These are phyloP conservation scores for Scedosporium boydii DNA, from an alignment of 2,329 filamentous ascomycete genomes.

Conservation along the genomic window DNA sequence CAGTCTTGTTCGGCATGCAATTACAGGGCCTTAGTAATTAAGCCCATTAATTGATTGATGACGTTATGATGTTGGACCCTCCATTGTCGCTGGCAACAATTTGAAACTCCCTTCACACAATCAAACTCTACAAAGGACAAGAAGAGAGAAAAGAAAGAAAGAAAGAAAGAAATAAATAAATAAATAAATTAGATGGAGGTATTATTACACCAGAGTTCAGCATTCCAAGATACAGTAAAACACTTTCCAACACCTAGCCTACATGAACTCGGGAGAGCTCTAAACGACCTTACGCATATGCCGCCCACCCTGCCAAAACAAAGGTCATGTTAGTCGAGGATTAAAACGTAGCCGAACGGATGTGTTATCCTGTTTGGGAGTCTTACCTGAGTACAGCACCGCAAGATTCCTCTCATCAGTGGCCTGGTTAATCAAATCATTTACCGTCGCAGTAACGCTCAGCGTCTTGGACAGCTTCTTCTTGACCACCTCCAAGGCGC, in stretches of 20 bases:
- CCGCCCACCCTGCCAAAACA: conserved; percentile 29
- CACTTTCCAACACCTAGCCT: background rate
- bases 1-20: too few relatives aligned
- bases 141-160: too few relatives aligned
- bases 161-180: too few relatives aligned
- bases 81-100: too few relatives aligned
- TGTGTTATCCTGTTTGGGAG: background rate
- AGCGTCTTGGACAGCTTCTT: conserved; percentile 94
- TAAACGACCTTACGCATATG: conserved; percentile 27
- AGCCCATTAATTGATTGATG: too few relatives aligned
- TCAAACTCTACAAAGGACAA: too few relatives aligned
- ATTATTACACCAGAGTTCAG: background rate
- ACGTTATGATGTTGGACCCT: too few relatives aligned
- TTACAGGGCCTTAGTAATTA: too few relatives aligned
- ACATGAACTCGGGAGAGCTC: background rate
- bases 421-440: conserved; percentile 92
- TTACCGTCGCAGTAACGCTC: conserved; percentile 91
- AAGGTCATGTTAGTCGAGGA: conserved; percentile 1
- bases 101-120: too few relatives aligned
- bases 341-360: background rate
- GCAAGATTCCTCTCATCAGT: conserved; percentile 89
- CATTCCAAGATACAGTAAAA: background rate
- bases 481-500: conserved; percentile 83
- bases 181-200: too few relatives aligned
- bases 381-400: conserved; percentile 70